Conservation (phyloP, 129 eudicot species). For the Apium graveolens region DNA sequence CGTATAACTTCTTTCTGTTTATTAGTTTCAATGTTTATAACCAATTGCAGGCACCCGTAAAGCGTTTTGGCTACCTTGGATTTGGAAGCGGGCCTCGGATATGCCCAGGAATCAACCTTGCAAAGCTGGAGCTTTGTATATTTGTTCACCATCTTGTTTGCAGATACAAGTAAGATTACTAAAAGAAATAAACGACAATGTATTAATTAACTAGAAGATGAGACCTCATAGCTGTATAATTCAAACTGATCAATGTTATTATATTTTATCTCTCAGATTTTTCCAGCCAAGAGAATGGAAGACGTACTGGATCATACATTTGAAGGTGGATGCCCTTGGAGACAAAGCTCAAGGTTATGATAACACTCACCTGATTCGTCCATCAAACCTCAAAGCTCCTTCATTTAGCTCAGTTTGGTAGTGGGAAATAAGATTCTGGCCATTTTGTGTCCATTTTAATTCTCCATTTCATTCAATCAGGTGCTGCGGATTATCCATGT, state of each 20-base stretch:
- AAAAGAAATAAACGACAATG: too few relatives aligned
- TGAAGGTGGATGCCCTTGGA: slow-evolving; percentile 98
- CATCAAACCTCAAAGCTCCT: background rate
- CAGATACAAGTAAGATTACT: too few relatives aligned
- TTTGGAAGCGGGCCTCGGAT: slow-evolving; percentile 78
- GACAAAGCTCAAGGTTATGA: slow-evolving; percentile 71
- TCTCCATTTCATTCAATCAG: too few relatives aligned
- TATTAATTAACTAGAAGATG: too few relatives aligned
- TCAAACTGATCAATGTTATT: background rate
- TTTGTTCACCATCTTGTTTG: too few relatives aligned
- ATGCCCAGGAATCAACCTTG: too few relatives aligned
- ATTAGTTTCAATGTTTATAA: too few relatives aligned
- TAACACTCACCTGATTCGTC: background rate
- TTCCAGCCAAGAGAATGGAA: slow-evolving; percentile 83
- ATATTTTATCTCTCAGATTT: slow-evolving; percentile 43
- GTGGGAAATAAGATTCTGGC: background rate
- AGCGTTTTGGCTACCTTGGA: slow-evolving; percentile 68
- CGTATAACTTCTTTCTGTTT: background rate
- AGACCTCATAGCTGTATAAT: background rate
- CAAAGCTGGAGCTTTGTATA: too few relatives aligned
- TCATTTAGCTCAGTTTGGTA: background rate
- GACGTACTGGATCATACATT: slow-evolving; percentile 94
- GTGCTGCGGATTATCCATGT: too few relatives aligned
- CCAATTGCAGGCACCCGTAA: slow-evolving; percentile 51
- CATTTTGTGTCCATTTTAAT: background rate